Evolutionary conservation across 192 early-diverging fungal species (phyloP), one percentile per base, ranked within the genome.

Genomic region (Backusella psychrophila): DNA sequence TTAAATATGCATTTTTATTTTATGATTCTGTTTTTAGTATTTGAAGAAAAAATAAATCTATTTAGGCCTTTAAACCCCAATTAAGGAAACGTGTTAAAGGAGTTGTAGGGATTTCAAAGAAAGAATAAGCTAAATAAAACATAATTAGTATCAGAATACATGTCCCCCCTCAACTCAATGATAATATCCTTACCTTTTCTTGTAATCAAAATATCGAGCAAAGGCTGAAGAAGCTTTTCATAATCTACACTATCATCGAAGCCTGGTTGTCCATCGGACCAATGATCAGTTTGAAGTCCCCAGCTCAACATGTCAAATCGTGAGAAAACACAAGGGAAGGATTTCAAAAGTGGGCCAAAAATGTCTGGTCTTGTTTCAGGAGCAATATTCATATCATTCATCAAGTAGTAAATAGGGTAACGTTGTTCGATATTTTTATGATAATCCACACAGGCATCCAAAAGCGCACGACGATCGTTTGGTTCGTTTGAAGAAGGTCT

Each of bases 391-490:
- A 66, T 29, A 53, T 78, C 77, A 19, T 67, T 78, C 31, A 73
- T 59, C n/a, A 78, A 49, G 29, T 78, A 72, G 52, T 72, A 52
- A 17, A 78, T 42, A 12, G 77, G 77, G 26, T 78, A 78, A 17
- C 59, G 34, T 0, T 21, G 17, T 5, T 78, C 77, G 12, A 73
- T 29, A 3, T 73, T 68, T 29, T 68, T 41, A 39, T 71, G 71
- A 38, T 78, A 78, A n/a, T 78, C 77, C 7, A 73, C 34, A 69
- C 77, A 78, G 3, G 77, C 77, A 17, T 78, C 63, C 35, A 78
- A 52, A n/a, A 65, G 66, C 23, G 46, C 41, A 29, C 49, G 23
- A 67, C 75, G 49, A 21, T 76, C 65, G 11, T 7, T 44, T 19
- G 74, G 38, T 0, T 31, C 15, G 15, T 67, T 49, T 41, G 29